These are phyloP conservation scores for Athelia sp. DNA, from an alignment of 1,284 basidiomycete genomes.

Conservation along the genomic window DNA sequence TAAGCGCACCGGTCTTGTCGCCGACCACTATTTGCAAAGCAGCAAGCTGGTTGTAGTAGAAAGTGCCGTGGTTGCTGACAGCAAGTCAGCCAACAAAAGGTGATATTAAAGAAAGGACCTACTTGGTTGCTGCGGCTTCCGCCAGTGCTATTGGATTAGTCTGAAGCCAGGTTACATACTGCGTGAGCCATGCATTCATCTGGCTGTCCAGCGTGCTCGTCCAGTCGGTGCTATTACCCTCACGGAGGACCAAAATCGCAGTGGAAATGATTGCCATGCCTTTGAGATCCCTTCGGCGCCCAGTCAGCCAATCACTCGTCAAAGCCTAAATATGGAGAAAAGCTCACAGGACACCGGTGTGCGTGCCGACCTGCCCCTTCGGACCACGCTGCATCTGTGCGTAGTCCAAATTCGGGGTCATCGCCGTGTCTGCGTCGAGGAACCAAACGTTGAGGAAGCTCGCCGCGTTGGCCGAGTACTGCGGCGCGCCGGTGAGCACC, in stretches of 20 bases:
- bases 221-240: conserved; percentile 47
- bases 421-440: conserved; percentile 47
- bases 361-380: conserved; percentile 42
- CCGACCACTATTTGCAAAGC: conserved; percentile 43
- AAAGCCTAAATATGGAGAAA: background rate
- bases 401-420: conserved; percentile 69
- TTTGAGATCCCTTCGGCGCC: conserved; percentile 38
- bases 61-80: conserved; percentile 56
- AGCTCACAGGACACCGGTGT: conserved; percentile 49
- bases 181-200: conserved; percentile 47
- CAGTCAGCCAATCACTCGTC: background rate
- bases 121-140: conserved; percentile 50
- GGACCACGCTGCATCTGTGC: conserved; percentile 65
- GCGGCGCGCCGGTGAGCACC: conserved; percentile 33
- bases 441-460: conserved; percentile 55
- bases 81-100: conserved; percentile 21
- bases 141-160: conserved; percentile 45
- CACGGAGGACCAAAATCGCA: conserved; percentile 52
- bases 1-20: conserved; percentile 36
- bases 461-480: conserved; percentile 31
- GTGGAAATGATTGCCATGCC: conserved; percentile 58
- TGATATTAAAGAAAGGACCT: conserved; percentile 18
- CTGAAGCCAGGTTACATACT: conserved; percentile 53
- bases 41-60: conserved; percentile 47
- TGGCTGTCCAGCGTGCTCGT: conserved; percentile 44